These are phyloP conservation scores for Blastobotrys capitulatus DNA, from an alignment of 1,139 yeast genomes.

Conservation along the genomic window DNA sequence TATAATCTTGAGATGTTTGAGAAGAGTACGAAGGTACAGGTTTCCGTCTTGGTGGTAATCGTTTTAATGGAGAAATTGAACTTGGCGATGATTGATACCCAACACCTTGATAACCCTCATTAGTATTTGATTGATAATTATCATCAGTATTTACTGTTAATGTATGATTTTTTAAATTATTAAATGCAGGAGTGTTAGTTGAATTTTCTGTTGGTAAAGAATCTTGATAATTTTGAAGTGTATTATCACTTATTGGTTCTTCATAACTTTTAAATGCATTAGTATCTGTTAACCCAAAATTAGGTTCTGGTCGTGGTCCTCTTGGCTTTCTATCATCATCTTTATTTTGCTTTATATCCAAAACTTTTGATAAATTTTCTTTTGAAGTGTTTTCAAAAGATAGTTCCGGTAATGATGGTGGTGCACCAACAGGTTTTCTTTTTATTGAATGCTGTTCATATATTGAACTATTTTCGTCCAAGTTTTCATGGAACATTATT, in stretches of 20 bases:
- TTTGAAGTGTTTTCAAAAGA: slow-evolving; percentile 4
- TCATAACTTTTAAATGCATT: background rate
- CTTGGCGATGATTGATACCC: background rate
- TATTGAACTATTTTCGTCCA: slow-evolving; percentile 1
- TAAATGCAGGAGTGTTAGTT: too few species aligned
- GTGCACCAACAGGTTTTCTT: slow-evolving; percentile 16
- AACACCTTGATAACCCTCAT: background rate
- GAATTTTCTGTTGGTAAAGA: too few species aligned
- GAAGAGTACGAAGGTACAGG: background rate
- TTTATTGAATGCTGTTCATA: slow-evolving; percentile 6
- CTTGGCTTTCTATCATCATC: slow-evolving; percentile 7
- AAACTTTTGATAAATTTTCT: slow-evolving; percentile 5
- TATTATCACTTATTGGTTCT: too few species aligned
- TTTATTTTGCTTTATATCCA: background rate
- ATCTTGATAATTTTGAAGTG: too few species aligned
- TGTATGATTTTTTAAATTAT: background rate
- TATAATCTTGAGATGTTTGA: background rate
- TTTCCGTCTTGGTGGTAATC: slow-evolving; percentile 2
- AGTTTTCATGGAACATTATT: slow-evolving; percentile 13
- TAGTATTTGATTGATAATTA: background rate
- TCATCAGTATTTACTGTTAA: background rate
- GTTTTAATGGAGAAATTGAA: background rate
- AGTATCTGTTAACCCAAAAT: background rate
- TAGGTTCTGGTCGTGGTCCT: slow-evolving; percentile 9
- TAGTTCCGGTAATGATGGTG: slow-evolving; percentile 14